phyloP scores from a whole-genome alignment of 148 eudicot species.

The Vaccinium myrtillus region DNA sequence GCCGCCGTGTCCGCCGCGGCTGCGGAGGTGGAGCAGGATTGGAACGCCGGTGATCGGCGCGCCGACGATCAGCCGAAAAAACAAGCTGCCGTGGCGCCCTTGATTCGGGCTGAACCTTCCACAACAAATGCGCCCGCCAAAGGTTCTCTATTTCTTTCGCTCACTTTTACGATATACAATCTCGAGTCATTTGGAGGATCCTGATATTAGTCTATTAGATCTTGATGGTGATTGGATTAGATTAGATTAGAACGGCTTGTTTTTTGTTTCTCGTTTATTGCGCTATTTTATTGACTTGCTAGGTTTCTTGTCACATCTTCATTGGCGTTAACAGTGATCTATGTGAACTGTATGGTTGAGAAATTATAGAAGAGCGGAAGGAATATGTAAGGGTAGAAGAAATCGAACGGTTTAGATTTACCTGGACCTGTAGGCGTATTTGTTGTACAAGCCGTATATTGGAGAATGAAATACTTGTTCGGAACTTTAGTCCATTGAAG shows the following conservation, averaged over 20 bases:
- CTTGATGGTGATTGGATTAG: neutral
- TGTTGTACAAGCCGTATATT: neutral
- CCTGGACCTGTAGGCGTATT: neutral
- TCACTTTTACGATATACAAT: neutral
- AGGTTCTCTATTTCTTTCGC: constrained; percentile 25
- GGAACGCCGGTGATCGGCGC: constrained; percentile 17
- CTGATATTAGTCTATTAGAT: constrained; percentile 11
- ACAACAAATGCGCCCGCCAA: constrained; percentile 35
- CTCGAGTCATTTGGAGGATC: neutral
- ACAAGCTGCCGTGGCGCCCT: constrained; percentile 25
- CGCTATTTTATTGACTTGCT: neutral
- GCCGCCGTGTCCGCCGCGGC: constrained; percentile 22
- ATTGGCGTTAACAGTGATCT: neutral
- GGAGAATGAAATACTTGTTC: neutral
- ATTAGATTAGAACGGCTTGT: neutral
- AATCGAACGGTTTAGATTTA: neutral
- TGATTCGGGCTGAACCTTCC: constrained; percentile 42
- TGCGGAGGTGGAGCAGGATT: constrained; percentile 29
- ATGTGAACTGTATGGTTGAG: neutral
- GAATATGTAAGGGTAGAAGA: neutral
- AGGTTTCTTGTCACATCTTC: neutral
- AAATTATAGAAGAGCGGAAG: neutral
- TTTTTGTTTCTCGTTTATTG: neutral
- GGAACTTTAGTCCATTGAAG: neutral
- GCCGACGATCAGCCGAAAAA: constrained; percentile 25